Conservation (phyloP, 768 basidiomycete species). For the Phaeotremella skinneri region DNA sequence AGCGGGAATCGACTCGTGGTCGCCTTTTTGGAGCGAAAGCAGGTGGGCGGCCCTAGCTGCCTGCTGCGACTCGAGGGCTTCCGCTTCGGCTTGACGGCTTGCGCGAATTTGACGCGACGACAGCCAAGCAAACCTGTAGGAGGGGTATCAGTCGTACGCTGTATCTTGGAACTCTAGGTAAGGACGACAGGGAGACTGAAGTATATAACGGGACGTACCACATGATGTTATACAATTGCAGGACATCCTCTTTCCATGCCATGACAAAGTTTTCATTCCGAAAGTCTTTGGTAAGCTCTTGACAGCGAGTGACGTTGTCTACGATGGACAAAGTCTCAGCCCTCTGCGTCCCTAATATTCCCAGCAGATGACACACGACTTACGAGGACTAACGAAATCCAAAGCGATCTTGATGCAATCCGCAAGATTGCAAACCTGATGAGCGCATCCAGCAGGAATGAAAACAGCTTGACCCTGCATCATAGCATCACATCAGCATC, state of each 20-base stretch:
- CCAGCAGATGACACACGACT: slow-evolving; percentile 13
- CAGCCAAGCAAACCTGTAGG: slow-evolving; percentile 30
- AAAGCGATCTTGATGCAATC: slow-evolving; percentile 94
- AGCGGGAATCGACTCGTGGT: neutral
- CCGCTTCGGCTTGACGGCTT: slow-evolving; percentile 6
- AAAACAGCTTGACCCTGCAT: slow-evolving; percentile 75
- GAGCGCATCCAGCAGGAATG: slow-evolving; percentile 71
- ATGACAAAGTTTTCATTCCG: slow-evolving; percentile 80
- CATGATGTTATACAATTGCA: slow-evolving; percentile 88
- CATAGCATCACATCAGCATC: too few relatives aligned
- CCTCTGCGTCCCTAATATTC: neutral
- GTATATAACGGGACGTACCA: slow-evolving; percentile 58
- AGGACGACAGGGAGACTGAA: neutral
- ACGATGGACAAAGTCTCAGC: neutral
- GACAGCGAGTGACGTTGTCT: slow-evolving; percentile 84
- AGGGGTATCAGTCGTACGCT: slow-evolving; percentile 16
- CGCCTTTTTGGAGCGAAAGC: slow-evolving; percentile 11
- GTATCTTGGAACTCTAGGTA: neutral
- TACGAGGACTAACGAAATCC: slow-evolving; percentile 81
- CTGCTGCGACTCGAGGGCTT: slow-evolving; percentile 2
- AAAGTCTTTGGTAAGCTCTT: slow-evolving; percentile 81
- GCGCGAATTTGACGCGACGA: slow-evolving; percentile 17
- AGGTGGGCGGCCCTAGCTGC: slow-evolving; percentile 5
- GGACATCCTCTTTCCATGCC: slow-evolving; percentile 91
- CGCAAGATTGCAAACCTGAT: slow-evolving; percentile 82